phyloP scores from a whole-genome alignment of 1,139 yeast species.

The Arxiozyma telluris region DNA sequence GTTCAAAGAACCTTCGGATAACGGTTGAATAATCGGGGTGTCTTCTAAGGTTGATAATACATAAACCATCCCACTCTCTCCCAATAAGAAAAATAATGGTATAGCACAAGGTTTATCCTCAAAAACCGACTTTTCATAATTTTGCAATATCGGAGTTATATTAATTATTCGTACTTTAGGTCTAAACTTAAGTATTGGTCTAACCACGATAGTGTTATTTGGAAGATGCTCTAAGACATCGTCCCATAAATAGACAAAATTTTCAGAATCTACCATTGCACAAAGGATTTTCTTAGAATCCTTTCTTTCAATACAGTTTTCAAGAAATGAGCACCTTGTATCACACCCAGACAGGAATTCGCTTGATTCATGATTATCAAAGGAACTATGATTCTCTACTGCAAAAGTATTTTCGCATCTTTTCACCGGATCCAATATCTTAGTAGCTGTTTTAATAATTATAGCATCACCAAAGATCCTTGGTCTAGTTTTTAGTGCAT shows the following conservation, averaged over 20 bases:
- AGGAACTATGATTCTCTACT: neutral
- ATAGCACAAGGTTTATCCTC: neutral
- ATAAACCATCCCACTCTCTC: neutral
- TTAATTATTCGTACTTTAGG: neutral
- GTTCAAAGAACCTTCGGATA: neutral
- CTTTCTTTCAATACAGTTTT: neutral
- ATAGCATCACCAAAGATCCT: neutral
- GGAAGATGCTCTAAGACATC: neutral
- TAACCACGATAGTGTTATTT: neutral
- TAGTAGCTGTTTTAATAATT: neutral
- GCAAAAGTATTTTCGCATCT: neutral
- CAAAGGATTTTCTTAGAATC: neutral
- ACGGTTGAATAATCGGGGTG: neutral
- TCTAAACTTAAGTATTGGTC: neutral
- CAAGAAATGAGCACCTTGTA: neutral
- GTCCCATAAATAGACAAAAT: neutral
- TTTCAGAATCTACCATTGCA: conserved; percentile 1
- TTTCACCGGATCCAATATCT: neutral
- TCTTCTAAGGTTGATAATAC: neutral
- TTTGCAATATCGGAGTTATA: neutral
- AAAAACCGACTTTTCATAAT: neutral
- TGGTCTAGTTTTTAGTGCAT: neutral
- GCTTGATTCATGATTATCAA: neutral
- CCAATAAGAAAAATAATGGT: conserved; percentile 3
- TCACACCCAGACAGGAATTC: neutral